A percentile compares a stretch with the other conserved stretches of the same genome.
Evolutionary conservation across 2,329 filamentous ascomycete species (phyloP).

Genomic region (Trichoderma guizhouense): DNA sequence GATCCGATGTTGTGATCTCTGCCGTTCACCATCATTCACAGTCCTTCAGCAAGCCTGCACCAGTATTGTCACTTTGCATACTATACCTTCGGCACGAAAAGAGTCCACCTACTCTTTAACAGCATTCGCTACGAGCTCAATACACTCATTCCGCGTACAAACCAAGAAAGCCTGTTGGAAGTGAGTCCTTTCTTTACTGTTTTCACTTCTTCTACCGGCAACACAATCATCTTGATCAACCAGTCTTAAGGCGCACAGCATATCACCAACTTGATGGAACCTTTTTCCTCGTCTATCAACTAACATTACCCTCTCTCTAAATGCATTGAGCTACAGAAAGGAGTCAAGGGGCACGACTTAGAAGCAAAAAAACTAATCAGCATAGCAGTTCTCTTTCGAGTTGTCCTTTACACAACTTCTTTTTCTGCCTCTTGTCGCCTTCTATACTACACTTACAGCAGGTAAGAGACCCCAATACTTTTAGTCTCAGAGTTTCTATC

Average conservation of each 20-base stretch:
- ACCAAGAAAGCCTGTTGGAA: not conserved
- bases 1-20: not conserved
- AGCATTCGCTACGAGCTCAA: not conserved
- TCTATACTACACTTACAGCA: not conserved
- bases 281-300: not conserved
- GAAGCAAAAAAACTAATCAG: not conserved
- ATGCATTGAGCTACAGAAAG: not conserved
- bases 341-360: too few relatives aligned
- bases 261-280: not conserved
- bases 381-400: not conserved
- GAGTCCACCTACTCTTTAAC: not conserved
- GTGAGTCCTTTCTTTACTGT: not conserved
- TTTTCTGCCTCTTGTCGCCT: not conserved
- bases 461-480: not conserved
- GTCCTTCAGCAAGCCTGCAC: not conserved
- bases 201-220: not conserved
- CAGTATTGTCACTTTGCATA: not conserved
- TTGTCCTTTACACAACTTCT: not conserved
- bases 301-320: not conserved
- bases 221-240: not conserved
- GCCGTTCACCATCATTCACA: not conserved
- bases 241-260: not conserved
- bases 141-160: not conserved
- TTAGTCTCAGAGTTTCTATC: not conserved
- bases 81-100: not conserved